A percentile compares a stretch with the other conserved stretches of the same genome.
Conservation (phyloP, 2,329 filamentous ascomycete genomes). For the Talaromyces verruculosus region DNA sequence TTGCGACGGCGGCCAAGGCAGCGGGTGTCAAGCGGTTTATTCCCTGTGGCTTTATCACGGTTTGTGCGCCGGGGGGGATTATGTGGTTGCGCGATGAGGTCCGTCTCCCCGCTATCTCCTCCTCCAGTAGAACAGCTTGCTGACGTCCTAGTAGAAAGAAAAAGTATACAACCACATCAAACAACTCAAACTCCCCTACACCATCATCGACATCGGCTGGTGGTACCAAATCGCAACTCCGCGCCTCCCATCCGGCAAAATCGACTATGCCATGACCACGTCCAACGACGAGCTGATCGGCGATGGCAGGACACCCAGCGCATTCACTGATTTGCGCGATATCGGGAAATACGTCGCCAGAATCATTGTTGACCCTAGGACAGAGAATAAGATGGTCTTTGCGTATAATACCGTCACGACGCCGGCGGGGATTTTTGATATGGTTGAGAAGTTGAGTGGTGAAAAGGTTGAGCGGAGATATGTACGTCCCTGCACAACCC, state of each 20-base stretch:
- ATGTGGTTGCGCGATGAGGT: constrained; percentile 34
- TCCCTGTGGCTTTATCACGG: constrained; percentile 46
- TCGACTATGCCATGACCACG: constrained; percentile 42
- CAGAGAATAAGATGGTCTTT: constrained; percentile 51
- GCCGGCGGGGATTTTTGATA: constrained; percentile 42
- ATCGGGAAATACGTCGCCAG: constrained; percentile 49
- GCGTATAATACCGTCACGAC: constrained; percentile 44
- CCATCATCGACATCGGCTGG: constrained; percentile 55
- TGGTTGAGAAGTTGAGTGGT: constrained; percentile 46
- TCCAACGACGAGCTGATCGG: constrained; percentile 38
- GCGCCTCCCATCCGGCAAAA: constrained; percentile 39
- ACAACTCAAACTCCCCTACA: constrained; percentile 49
- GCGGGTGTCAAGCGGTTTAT: constrained; percentile 51
- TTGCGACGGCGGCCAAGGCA: constrained; percentile 46
- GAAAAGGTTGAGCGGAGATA: constrained; percentile 40
- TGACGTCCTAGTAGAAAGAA: constrained; percentile 44
- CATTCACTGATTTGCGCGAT: constrained; percentile 49
- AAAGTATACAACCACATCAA: constrained; percentile 47
- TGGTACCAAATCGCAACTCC: constrained; percentile 52
- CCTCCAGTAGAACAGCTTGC: background rate
- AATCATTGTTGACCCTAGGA: constrained; percentile 51
- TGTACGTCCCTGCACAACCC: constrained; percentile 22
- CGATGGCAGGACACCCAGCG: constrained; percentile 27
- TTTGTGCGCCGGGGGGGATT: constrained; percentile 40
- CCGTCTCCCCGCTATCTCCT: no score